Evolutionary conservation across 148 eudicot genomes (phyloP), one percentile per base, ranked within the genome.

Genomic region (Rhododendron molle): DNA sequence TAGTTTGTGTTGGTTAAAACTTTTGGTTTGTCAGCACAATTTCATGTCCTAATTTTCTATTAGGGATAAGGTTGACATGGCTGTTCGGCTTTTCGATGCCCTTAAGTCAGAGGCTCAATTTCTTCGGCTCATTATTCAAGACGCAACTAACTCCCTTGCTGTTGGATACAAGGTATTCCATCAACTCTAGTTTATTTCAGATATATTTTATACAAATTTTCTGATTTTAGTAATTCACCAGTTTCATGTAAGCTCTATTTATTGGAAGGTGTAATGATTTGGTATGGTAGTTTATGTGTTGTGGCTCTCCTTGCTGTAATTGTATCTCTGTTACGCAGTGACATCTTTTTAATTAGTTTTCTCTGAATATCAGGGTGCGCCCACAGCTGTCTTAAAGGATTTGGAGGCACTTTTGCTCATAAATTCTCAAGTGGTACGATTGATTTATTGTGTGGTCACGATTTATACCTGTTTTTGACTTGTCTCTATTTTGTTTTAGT

Each of bases 41-140:
- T 28, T 54, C n/a, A 34, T 83, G 67, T 26, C 52, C 62, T 46
- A 56, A 50, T 14, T 46, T 88, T 58, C 28, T 82, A 52, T 74
- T 88, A 96, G 99, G 90, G 93, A 95, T 86, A 96, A 96, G 88
- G 89, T 92, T 85, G 99, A 93, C 88, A 93, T 95, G 93, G 98
- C 98, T 87, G 89, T 89, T 88, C 95, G 98, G 36, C 94, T 96
- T 87, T 96, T 96, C 82, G 87, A 93, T 83, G 95, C 99, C 76
- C 89, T 96, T 91, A 95, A 92, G 89, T 90, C 85, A 3, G 99
- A 96, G 91, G 86, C 93, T 38, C 97, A 88, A 78, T 85, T 89
- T 89, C 93, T 96, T 72, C 97, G 96, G 47, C 86, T 93, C 72
- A 89, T 89, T 84, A 87, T 96, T 82, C 99, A 96, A 93, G 99